Conservation (phyloP, 495 filamentous ascomycete genomes). For the Staphylotrichum tortipilum region DNA sequence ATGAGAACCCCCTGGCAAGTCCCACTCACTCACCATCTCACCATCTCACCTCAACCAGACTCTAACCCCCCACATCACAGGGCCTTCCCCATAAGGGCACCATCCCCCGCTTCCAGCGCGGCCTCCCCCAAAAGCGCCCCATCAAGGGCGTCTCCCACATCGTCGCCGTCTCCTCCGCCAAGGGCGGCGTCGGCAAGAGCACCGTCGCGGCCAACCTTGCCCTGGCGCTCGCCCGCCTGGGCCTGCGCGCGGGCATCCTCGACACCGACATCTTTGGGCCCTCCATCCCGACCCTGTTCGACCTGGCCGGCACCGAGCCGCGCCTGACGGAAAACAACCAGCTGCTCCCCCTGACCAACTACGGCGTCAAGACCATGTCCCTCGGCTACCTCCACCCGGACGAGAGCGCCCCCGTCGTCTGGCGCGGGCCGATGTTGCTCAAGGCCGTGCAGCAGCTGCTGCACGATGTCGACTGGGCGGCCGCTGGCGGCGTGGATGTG, state of each 20-base stretch:
- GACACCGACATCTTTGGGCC: slow-evolving; percentile 97
- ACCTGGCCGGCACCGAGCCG: slow-evolving; percentile 51
- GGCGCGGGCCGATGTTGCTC: slow-evolving; percentile 95
- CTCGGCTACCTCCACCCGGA: slow-evolving; percentile 89
- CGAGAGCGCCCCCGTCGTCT: slow-evolving; percentile 68
- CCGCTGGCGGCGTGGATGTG: slow-evolving; percentile 63
- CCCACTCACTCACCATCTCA: slow-evolving; percentile 6
- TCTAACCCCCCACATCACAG: slow-evolving; percentile 32
- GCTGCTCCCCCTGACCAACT: slow-evolving; percentile 82
- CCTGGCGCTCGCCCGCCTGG: slow-evolving; percentile 71
- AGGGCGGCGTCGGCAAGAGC: slow-evolving; percentile 93
- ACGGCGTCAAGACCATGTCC: slow-evolving; percentile 94
- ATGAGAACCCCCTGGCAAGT: slow-evolving; percentile 85
- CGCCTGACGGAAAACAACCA: slow-evolving; percentile 62
- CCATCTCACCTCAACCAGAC: slow-evolving; percentile 1
- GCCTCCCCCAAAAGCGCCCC: slow-evolving; percentile 68
- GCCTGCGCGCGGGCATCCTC: slow-evolving; percentile 74
- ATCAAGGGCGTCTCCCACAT: slow-evolving; percentile 79
- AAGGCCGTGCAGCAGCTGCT: slow-evolving; percentile 94
- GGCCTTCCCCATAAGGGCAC: slow-evolving; percentile 74
- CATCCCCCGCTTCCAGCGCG: slow-evolving; percentile 73
- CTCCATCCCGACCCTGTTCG: slow-evolving; percentile 82
- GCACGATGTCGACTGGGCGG: slow-evolving; percentile 86
- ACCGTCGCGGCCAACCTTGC: slow-evolving; percentile 90
- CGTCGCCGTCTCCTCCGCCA: slow-evolving; percentile 87